phyloP scores from a whole-genome alignment of 176 grass and related monocot species.

The Melocanna baccifera region DNA sequence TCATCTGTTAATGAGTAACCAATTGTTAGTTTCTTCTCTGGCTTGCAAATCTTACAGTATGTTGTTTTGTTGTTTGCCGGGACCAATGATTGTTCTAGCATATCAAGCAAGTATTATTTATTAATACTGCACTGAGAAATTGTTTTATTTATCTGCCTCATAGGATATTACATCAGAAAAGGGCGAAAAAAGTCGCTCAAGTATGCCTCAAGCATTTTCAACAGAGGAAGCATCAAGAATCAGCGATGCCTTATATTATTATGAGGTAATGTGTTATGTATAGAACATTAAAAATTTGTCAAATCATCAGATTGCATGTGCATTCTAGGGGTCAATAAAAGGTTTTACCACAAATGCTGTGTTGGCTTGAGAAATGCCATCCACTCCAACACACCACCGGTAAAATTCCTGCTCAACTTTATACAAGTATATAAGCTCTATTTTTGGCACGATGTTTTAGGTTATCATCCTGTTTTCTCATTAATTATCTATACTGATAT shows the following conservation, averaged over 20 bases:
- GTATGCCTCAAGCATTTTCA: constrained; percentile 58
- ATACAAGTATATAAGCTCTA: not conserved
- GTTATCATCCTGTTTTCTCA: not conserved
- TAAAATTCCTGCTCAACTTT: constrained; percentile 3
- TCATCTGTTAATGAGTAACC: not conserved
- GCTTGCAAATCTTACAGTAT: not conserved
- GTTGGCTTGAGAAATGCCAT: constrained; percentile 10
- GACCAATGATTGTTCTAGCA: not conserved
- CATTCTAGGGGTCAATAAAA: not conserved
- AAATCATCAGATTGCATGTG: constrained; percentile 2
- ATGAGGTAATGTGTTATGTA: constrained; percentile 63
- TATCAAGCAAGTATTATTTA: constrained; percentile 5
- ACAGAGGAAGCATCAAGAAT: constrained; percentile 83
- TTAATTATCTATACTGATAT: not conserved
- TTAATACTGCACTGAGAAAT: not conserved
- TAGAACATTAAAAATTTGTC: constrained; percentile 17
- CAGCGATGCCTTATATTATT: constrained; percentile 76
- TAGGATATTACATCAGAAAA: constrained; percentile 66
- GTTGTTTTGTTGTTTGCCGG: not conserved
- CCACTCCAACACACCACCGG: not conserved
- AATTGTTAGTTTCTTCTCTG: not conserved
- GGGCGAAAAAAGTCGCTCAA: constrained; percentile 44
- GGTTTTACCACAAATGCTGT: not conserved
- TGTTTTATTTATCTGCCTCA: constrained; percentile 34
- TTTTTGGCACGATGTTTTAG: constrained; percentile 4